Conservation (phyloP, 2,329 filamentous ascomycete genomes). For the Hortaea werneckii region DNA sequence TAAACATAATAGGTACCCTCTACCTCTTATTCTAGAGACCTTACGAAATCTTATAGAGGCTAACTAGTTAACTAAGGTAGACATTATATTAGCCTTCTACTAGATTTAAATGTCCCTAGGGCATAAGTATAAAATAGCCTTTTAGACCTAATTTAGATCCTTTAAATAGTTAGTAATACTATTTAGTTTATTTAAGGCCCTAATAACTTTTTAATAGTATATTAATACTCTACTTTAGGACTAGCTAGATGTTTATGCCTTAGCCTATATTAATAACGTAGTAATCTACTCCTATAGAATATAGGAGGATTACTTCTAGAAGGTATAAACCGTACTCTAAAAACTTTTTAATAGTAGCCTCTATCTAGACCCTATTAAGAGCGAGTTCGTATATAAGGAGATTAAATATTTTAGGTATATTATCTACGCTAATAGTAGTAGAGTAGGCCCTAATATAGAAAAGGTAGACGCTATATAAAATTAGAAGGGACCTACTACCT, state of each 20-base stretch:
- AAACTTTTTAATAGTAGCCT: constrained; percentile 3
- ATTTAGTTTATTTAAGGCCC: too few relatives aligned
- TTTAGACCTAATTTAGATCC: not conserved
- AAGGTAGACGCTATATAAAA: not conserved
- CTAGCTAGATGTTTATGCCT: too few relatives aligned
- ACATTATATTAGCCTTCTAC: constrained; percentile 1
- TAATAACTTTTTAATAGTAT: too few relatives aligned
- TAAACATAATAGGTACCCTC: not conserved
- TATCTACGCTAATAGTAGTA: constrained; percentile 3
- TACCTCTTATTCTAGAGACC: constrained; percentile 3
- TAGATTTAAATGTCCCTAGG: not conserved
- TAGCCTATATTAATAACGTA: too few relatives aligned
- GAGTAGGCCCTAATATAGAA: constrained; percentile 8
- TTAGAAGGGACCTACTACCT: constrained; percentile 1
- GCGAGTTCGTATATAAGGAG: constrained; percentile 1
- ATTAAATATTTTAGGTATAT: constrained; percentile 4
- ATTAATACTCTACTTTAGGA: too few relatives aligned
- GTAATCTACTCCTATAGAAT: too few relatives aligned
- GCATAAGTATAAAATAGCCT: constrained; percentile 2
- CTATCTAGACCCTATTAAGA: constrained; percentile 2
- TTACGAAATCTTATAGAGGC: constrained; percentile 1
- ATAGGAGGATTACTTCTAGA: too few relatives aligned
- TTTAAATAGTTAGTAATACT: too few relatives aligned
- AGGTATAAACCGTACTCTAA: too few relatives aligned
- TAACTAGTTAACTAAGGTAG: constrained; percentile 1